Conservation (phyloP, 228 moss, liverwort and hornwort genomes). For the Sphagnum magellanicum region DNA sequence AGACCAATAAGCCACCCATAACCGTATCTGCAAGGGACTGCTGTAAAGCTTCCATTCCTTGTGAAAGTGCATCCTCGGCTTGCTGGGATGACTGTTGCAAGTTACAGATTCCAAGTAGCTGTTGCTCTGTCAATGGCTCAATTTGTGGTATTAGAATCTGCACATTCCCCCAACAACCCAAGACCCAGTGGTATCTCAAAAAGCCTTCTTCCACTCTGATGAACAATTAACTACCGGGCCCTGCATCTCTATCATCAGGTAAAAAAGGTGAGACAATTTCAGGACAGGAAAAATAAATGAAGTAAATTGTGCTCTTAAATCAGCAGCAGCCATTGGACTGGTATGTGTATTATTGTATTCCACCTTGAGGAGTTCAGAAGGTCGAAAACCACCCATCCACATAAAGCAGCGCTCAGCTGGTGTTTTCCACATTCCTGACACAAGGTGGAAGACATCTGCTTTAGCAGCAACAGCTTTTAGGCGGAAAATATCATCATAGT, state of each 20-base stretch:
- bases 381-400: conserved; percentile 99
- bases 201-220: not conserved
- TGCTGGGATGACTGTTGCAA: conserved; percentile 91
- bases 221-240: too few relatives aligned
- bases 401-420: conserved; percentile 98
- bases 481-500: conserved; percentile 93
- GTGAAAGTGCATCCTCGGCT: conserved; percentile 91
- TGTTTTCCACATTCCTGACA: conserved; percentile 99
- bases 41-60: conserved; percentile 95
- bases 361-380: conserved; percentile 96
- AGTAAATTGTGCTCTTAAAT: too few relatives aligned
- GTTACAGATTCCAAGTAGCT: conserved; percentile 71
- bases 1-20: conserved; percentile 78
- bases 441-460: conserved; percentile 97
- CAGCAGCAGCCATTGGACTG: too few relatives aligned
- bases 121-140: conserved; percentile 99
- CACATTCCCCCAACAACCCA: conserved; percentile 2
- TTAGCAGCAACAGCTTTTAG: conserved; percentile 94
- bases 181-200: not conserved
- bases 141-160: conserved; percentile 97
- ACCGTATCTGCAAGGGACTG: conserved; percentile 90
- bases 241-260: too few relatives aligned
- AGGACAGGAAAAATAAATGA: too few relatives aligned
- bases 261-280: too few relatives aligned
- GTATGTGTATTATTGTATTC: too few relatives aligned